Percentiles rank a stretch among this genome's conserved stretches.
Evolutionary conservation across 495 filamentous ascomycete species (phyloP).

Genomic region (Aspergillus sclerotiicarbonarius): DNA sequence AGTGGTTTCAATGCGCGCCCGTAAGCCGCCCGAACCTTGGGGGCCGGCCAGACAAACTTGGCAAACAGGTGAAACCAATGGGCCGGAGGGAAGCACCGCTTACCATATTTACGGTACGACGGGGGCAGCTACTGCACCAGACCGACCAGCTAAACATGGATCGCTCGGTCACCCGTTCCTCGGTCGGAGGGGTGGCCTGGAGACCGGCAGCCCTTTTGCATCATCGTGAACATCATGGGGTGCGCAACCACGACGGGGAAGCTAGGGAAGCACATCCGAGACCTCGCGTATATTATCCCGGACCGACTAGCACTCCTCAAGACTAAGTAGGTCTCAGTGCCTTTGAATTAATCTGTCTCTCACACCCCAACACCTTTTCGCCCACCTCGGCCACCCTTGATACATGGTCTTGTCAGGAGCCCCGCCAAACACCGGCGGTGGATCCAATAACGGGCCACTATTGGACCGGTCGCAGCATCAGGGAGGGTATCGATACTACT

Average conservation of each 20-base stretch:
- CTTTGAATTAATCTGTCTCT: slow-evolving; percentile 13
- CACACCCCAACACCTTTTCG: slow-evolving; percentile 6
- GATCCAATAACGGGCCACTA: slow-evolving; percentile 10
- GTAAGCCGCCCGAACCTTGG: neutral
- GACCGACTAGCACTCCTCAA: neutral
- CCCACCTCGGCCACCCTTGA: neutral
- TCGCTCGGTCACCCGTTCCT: slow-evolving; percentile 13
- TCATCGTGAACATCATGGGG: slow-evolving; percentile 33
- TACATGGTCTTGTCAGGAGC: slow-evolving; percentile 7
- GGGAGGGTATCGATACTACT: slow-evolving; percentile 5
- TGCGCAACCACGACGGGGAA: neutral
- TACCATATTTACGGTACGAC: neutral
- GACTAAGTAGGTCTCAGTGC: neutral
- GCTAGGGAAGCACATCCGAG: neutral
- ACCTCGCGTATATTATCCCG: neutral
- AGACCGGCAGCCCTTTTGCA: slow-evolving; percentile 26
- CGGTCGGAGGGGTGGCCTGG: slow-evolving; percentile 10
- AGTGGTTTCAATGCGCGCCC: neutral
- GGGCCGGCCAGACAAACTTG: neutral
- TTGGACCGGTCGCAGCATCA: slow-evolving; percentile 11
- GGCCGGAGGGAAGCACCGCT: neutral
- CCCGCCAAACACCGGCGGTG: slow-evolving; percentile 12
- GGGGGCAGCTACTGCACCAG: slow-evolving; percentile 3
- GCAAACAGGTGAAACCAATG: neutral
- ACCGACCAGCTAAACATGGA: slow-evolving; percentile 7